phyloP scores from a whole-genome alignment of 345 rosid genomes.

The Acer yangbiense region DNA sequence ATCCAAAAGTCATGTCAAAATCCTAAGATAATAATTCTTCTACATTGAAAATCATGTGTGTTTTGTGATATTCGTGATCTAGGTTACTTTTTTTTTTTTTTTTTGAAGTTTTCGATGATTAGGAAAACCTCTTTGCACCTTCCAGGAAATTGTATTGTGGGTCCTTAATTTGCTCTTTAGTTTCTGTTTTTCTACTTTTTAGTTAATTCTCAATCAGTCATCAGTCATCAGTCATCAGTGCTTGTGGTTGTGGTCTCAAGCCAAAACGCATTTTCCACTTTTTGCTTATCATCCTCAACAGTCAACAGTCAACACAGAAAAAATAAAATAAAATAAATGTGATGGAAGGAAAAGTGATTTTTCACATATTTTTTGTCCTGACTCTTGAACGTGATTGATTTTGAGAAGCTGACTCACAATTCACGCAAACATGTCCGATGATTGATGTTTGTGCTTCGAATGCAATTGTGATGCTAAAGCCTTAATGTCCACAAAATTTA shows the following conservation, averaged over 20 bases:
- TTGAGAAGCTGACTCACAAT: background rate
- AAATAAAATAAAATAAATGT: background rate
- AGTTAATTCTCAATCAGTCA: background rate
- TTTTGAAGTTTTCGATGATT: background rate
- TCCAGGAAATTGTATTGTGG: conserved; percentile 31
- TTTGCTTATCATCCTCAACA: background rate
- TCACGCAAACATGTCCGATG: background rate
- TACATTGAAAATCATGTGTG: no score
- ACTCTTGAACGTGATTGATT: background rate
- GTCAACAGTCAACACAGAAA: background rate
- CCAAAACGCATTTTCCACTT: background rate
- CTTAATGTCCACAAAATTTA: background rate
- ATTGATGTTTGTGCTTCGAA: background rate
- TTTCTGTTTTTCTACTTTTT: no score
- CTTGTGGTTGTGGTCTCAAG: background rate
- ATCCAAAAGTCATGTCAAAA: background rate
- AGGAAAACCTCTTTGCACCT: conserved; percentile 24
- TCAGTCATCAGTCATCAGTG: background rate
- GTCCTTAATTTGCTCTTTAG: background rate
- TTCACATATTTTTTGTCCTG: background rate
- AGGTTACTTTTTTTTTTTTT: no score
- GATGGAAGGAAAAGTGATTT: background rate
- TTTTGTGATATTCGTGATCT: no score
- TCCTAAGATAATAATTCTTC: background rate
- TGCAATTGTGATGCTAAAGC: background rate